A percentile compares a stretch with the other conserved stretches of the same genome.
These are phyloP conservation scores for Pouteria glomerata DNA, from an alignment of 148 eudicot genomes.

Conservation along the genomic window DNA sequence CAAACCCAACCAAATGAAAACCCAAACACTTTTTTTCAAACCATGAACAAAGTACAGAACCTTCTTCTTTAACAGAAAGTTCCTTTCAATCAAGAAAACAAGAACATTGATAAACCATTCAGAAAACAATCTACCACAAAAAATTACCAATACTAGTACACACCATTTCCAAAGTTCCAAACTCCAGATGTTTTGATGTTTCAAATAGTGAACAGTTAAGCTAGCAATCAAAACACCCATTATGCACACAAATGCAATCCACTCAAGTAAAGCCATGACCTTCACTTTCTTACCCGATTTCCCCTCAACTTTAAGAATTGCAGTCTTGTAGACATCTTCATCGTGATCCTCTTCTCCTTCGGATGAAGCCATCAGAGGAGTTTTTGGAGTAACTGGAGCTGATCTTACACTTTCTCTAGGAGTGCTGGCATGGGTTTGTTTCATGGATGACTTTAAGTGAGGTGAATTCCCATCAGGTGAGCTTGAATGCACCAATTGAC, in stretches of 20 bases:
- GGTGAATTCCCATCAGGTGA: slow-evolving; percentile 35
- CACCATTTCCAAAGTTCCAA: slow-evolving; percentile 79
- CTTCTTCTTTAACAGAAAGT: slow-evolving; percentile 63
- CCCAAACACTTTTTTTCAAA: slow-evolving; percentile 58
- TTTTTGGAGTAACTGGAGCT: slow-evolving; percentile 41
- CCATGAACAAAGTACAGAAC: slow-evolving; percentile 75
- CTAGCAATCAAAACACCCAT: slow-evolving; percentile 44
- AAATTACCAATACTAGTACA: slow-evolving; percentile 54
- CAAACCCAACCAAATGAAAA: slow-evolving; percentile 63
- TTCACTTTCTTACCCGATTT: slow-evolving; percentile 35
- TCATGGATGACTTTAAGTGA: slow-evolving; percentile 24
- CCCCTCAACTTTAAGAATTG: slow-evolving; percentile 11
- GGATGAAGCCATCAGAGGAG: slow-evolving; percentile 47
- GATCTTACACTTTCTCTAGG: slow-evolving; percentile 22
- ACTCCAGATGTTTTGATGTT: slow-evolving; percentile 32
- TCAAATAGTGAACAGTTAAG: slow-evolving; percentile 31
- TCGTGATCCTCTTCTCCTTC: slow-evolving; percentile 52
- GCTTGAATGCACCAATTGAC: slow-evolving; percentile 11
- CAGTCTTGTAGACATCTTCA: slow-evolving; percentile 47
- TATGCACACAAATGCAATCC: slow-evolving; percentile 38
- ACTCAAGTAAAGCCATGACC: slow-evolving; percentile 36
- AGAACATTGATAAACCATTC: slow-evolving; percentile 45
- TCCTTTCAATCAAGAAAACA: slow-evolving; percentile 59
- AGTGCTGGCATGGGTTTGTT: slow-evolving; percentile 2
- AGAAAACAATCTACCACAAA: slow-evolving; percentile 63